These are phyloP conservation scores for Cyclotella baltica DNA, from an alignment of 108 stramenopile species.

Conservation along the genomic window DNA sequence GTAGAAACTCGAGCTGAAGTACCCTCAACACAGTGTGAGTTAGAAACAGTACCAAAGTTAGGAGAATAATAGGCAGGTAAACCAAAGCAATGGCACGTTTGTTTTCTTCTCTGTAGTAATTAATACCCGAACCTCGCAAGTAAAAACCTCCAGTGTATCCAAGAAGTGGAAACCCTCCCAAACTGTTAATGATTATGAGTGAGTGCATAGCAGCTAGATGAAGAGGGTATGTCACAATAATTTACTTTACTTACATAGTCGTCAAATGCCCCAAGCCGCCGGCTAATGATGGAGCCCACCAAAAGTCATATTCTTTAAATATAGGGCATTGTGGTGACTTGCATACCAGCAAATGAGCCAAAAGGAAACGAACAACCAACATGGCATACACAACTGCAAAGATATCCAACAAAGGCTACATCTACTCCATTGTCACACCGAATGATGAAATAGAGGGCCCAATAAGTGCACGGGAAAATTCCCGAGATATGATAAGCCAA, in stretches of 20 bases:
- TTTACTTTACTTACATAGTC: not conserved
- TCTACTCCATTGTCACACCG: not conserved
- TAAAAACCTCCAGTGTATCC: conserved; percentile 8
- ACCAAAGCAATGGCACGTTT: conserved; percentile 1
- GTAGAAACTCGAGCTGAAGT: not conserved
- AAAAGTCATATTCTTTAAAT: conserved; percentile 7
- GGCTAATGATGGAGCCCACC: too few species aligned
- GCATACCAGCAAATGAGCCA: not conserved
- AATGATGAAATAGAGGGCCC: not conserved
- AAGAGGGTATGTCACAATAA: not conserved
- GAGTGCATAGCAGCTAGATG: not conserved
- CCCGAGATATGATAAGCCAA: not conserved
- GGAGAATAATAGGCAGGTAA: conserved; percentile 2
- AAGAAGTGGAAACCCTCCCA: not conserved
- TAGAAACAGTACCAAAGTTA: not conserved
- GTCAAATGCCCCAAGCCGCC: not conserved
- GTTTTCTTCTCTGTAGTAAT: conserved; percentile 5
- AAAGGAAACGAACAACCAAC: not conserved
- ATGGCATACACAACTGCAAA: conserved; percentile 8
- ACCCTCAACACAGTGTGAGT: not conserved
- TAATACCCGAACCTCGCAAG: not conserved
- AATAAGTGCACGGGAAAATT: not conserved
- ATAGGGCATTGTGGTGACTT: not conserved
- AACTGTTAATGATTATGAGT: too few species aligned
- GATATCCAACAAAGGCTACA: not conserved